phyloP scores from a whole-genome alignment of 2,329 filamentous ascomycete genomes.

The Madurella fahalii region DNA sequence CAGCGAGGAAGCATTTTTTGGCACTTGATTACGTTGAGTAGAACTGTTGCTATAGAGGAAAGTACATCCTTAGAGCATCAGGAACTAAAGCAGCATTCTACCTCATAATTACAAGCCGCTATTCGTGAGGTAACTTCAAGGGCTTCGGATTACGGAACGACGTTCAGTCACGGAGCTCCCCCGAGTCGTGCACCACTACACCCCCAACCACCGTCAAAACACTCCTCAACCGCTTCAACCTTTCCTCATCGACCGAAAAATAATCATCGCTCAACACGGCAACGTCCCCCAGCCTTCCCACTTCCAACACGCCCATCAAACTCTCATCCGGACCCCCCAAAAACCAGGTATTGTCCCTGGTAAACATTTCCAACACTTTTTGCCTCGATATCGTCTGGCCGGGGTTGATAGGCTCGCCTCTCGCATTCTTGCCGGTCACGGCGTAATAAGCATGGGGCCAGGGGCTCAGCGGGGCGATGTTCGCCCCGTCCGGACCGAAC shows the following conservation, averaged over 20 bases:
- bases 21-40: too few relatives aligned
- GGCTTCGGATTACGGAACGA: too few relatives aligned
- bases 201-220: constrained; percentile 29
- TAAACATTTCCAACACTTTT: constrained; percentile 26
- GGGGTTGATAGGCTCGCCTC: constrained; percentile 26
- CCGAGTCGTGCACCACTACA: constrained; percentile 23
- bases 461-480: constrained; percentile 31
- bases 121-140: too few relatives aligned
- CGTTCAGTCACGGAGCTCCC: neutral
- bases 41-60: too few relatives aligned
- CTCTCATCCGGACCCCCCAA: constrained; percentile 27
- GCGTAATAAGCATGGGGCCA: constrained; percentile 31
- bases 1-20: too few relatives aligned
- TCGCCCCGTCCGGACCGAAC: constrained; percentile 29
- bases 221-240: constrained; percentile 25
- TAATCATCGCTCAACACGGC: constrained; percentile 29
- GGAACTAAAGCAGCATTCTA: too few relatives aligned
- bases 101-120: too few relatives aligned
- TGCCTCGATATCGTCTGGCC: constrained; percentile 25
- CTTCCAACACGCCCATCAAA: constrained; percentile 26
- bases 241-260: constrained; percentile 27
- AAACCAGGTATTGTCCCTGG: constrained; percentile 29
- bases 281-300: constrained; percentile 28
- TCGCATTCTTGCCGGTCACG: constrained; percentile 28
- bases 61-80: too few relatives aligned